Evolutionary conservation across 1,284 basidiomycete genomes (phyloP).

Genomic region (Marasmius sp.): DNA sequence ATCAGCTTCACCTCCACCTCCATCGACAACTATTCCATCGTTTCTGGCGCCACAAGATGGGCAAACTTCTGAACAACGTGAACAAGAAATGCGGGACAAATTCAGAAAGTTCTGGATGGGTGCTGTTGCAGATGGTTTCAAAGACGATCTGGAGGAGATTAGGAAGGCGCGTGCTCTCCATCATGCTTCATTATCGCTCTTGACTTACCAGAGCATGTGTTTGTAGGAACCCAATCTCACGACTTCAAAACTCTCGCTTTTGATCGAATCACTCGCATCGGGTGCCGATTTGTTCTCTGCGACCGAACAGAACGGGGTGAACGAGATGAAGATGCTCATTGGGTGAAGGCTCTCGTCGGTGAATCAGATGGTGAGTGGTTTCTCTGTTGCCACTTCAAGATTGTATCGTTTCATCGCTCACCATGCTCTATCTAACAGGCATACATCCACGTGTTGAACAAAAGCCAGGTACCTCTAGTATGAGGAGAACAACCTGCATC

Average conservation of each 20-base stretch:
- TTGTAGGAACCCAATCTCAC: constrained; percentile 70
- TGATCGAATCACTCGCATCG: constrained; percentile 77
- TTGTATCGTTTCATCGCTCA: too few species aligned
- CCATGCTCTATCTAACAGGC: too few species aligned
- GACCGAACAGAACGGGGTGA: constrained; percentile 20
- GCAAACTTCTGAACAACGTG: constrained; percentile 30
- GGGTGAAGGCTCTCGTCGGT: background rate
- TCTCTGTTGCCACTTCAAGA: background rate
- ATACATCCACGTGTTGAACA: too few species aligned
- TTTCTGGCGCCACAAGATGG: constrained; percentile 41
- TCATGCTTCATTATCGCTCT: background rate
- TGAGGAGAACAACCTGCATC: too few species aligned
- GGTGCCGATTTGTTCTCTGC: constrained; percentile 71
- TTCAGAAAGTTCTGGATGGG: constrained; percentile 83
- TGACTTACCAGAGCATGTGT: background rate
- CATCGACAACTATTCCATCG: constrained; percentile 46
- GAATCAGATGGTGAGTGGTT: background rate
- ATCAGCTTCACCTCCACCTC: constrained; percentile 55
- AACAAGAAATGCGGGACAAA: constrained; percentile 56
- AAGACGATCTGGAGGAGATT: constrained; percentile 74
- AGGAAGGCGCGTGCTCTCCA: constrained; percentile 53
- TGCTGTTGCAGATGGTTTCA: constrained; percentile 74
- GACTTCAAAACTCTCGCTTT: constrained; percentile 59
- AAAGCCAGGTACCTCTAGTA: too few species aligned
- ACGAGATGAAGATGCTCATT: constrained; percentile 9